Evolutionary conservation across 805 yeast species (phyloP), one percentile per base, ranked within the genome.

Genomic region (Metschnikowia kofuensis): DNA sequence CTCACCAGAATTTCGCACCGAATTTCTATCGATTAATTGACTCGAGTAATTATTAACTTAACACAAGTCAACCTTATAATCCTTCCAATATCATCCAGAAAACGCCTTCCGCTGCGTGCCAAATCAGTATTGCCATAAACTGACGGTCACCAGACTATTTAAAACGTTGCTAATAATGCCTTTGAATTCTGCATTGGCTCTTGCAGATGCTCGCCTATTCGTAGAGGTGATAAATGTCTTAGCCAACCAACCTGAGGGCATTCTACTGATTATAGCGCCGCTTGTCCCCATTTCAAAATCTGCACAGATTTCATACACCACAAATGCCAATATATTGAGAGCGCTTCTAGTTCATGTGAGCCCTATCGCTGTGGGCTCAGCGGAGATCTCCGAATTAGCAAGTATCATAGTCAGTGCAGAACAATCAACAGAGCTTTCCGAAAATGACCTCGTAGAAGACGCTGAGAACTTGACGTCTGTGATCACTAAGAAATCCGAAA

Each of bases 121-220:
- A 21, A 21, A 21, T 6, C 32, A 12, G 32, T 30, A 2, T 12
- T 30, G 32, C 32, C 32, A 30, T 12, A 30, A 30, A 10, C 32
- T 30, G 4, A 21, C 21, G 21, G 21, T 21, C 21, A 21, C 2
- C 4, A 21, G 21, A 21, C 2, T 21, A 21, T 21, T 21, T 21
- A 4, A 4, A 21, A 4, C 21, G 21, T 21, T 21, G 4, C 21
- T 21, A 30, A 30, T 26, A 38, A 46, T 46, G 45, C 11, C 42
- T 5, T 32, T 38, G 14, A 31, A 30, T 7, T 37, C 45, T 6
- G 42, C 45, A 7, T 40, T 46, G 15, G 14, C 39, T 7, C 29
- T 31, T 5, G 52, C 45, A 6, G 58, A 56, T 15, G 55, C 60
- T 7, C 47, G 45, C 5, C 42, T 52, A 5, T 50, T 50, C 42